A percentile compares a stretch with the other conserved stretches of the same genome.
phyloP scores from a whole-genome alignment of 345 rosid species.

The Brassica carinata region DNA sequence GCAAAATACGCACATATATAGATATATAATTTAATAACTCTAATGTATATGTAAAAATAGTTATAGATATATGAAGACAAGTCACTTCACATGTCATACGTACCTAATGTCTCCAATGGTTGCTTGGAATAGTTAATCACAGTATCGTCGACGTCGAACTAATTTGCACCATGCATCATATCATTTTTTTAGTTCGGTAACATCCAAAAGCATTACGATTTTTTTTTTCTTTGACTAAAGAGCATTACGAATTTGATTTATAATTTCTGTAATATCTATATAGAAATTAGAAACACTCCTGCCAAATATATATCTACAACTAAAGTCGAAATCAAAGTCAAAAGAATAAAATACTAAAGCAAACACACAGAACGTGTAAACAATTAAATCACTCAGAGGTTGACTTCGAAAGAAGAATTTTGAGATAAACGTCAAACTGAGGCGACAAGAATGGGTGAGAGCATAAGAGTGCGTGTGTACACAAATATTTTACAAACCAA shows the following conservation, averaged over 20 bases:
- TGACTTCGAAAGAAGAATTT: slow-evolving; percentile 28
- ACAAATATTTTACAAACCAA: slow-evolving; percentile 30
- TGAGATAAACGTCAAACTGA: slow-evolving; percentile 35
- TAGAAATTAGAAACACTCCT: not conserved
- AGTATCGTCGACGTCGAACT: not conserved
- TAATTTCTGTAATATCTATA: too few species aligned
- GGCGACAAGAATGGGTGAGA: slow-evolving; percentile 38
- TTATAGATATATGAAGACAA: not conserved
- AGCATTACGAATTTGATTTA: not conserved
- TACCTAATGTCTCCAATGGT: not conserved
- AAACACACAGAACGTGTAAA: slow-evolving; percentile 34
- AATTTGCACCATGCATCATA: not conserved
- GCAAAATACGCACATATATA: not conserved
- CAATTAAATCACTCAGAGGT: slow-evolving; percentile 44
- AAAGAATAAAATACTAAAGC: slow-evolving; percentile 19
- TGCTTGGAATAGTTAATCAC: not conserved
- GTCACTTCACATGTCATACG: slow-evolving; percentile 10
- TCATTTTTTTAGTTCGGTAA: not conserved
- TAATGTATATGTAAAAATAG: slow-evolving; percentile 2
- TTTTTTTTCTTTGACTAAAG: too few species aligned
- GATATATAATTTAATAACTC: not conserved
- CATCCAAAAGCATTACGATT: not conserved
- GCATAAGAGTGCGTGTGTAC: slow-evolving; percentile 30
- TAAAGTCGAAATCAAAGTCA: slow-evolving; percentile 22
- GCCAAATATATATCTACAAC: not conserved